Base-by-base conservation (phyloP, 192 early-diverging fungal genomes). In the Podila epigama region DNA sequence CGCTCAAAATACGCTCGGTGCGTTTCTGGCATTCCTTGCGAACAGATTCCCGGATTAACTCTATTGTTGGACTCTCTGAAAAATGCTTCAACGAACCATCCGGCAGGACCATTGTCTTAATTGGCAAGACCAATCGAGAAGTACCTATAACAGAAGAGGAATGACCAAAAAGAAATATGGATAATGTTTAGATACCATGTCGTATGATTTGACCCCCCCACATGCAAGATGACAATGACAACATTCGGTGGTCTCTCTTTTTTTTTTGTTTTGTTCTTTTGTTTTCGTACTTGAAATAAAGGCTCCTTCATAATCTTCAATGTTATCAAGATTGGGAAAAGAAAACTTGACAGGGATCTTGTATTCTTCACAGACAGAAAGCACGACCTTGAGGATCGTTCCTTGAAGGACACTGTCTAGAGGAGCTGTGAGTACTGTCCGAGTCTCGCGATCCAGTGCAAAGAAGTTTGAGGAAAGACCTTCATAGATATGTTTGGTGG, bases 391-490 rank as follows among this genome's bases (percentile, higher is more conserved):
- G 48, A 90, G 79, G 44, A 93, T 86, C 0, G 92, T 92, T 1
- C 92, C 92, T 28, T 81, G 44, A 9, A 93, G 65, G 7, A 93
- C 89, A 60, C 58, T 72, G 8, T 84, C 78, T n/a, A 81, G 48
- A 0, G 89, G 85, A 7, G 92, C 92, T 1, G 87, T 86, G 3
- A 69, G 20, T 18, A 89, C 35, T 3, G 68, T 61, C 7, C 62
- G 68, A 20, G 39, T 64, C 5, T 65, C 67, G 8, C 84, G 60
- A 20, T 86, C 77, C 5, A 52, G 18, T 6, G 77, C 86, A 62
- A 84, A 88, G 68, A 93, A 92, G 61, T 93, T 93, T 32, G 89
- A 92, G 4, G 86, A 81, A 34, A 92, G 68, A 3, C 92, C 92
- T 59, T 93, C 90, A 64, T 90, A 90, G 16, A 93, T 32, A 48